Evolutionary conservation across 78 protist genomes (phyloP).

Genomic region (Anaeramoeba flamelloides): DNA sequence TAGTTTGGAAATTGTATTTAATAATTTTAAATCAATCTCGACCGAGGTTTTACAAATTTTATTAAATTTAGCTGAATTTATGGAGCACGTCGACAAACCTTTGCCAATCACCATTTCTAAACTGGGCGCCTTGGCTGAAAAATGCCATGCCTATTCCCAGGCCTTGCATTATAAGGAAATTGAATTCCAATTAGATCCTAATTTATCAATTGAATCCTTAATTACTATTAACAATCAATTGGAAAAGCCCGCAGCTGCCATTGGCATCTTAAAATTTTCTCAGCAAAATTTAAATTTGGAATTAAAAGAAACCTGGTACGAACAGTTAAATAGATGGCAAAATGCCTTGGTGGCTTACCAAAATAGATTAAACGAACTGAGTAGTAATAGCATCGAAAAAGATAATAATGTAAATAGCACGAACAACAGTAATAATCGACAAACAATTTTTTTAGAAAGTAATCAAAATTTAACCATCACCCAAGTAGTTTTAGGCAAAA

Average conservation of each 20-base stretch:
- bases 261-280: constrained; percentile 24
- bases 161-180: constrained; percentile 66
- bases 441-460: background rate
- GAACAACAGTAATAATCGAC: no score
- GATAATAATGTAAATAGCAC: no score
- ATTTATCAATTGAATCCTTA: constrained; percentile 10
- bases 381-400: no score
- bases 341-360: constrained; percentile 68
- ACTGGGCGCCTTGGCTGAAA: constrained; percentile 64
- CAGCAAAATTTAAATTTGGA: constrained; percentile 28
- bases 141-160: constrained; percentile 87
- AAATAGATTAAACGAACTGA: no score
- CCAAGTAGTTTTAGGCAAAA: no score
- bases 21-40: constrained; percentile 21
- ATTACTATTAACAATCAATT: constrained; percentile 76
- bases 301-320: constrained; percentile 69
- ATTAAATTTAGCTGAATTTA: constrained; percentile 85
- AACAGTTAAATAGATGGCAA: constrained; percentile 76
- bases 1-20: no score
- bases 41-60: constrained; percentile 27
- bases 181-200: constrained; percentile 40
- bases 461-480: no score
- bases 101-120: constrained; percentile 49
- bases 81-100: constrained; percentile 72
- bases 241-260: constrained; percentile 82